A percentile compares a stretch with the other conserved stretches of the same genome.
Conservation (phyloP, 1,139 yeast genomes). For the Nakaseomyces sp. region DNA sequence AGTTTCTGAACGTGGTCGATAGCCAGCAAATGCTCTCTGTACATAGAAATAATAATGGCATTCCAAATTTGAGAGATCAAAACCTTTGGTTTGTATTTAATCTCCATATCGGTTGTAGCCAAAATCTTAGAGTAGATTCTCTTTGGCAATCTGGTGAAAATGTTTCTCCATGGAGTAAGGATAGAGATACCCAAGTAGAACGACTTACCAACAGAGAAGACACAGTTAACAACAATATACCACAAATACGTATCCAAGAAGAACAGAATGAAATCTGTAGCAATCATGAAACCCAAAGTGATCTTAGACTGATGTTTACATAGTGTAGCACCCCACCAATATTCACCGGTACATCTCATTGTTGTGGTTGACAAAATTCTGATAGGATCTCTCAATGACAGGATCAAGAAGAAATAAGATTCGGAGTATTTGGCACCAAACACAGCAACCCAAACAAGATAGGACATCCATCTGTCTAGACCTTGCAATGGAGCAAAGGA, state of each 20-base stretch:
- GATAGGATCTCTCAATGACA: slow-evolving; percentile 90
- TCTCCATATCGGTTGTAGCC: slow-evolving; percentile 98
- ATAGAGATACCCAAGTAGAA: slow-evolving; percentile 97
- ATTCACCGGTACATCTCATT: slow-evolving; percentile 82
- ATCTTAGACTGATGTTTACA: slow-evolving; percentile 83
- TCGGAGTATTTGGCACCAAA: slow-evolving; percentile 82
- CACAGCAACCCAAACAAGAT: slow-evolving; percentile 79
- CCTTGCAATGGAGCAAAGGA: slow-evolving; percentile 74
- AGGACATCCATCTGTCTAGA: slow-evolving; percentile 93
- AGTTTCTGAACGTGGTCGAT: slow-evolving; percentile 97
- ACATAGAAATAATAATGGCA: slow-evolving; percentile 95
- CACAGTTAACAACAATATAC: slow-evolving; percentile 93
- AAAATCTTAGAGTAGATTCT: slow-evolving; percentile 95
- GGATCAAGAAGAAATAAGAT: slow-evolving; percentile 86
- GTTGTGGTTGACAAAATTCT: slow-evolving; percentile 56
- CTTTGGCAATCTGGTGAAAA: slow-evolving; percentile 94
- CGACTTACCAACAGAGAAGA: slow-evolving; percentile 93
- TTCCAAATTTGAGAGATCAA: slow-evolving; percentile 98
- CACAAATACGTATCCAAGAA: slow-evolving; percentile 98
- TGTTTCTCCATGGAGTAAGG: slow-evolving; percentile 98
- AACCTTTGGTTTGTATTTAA: slow-evolving; percentile 96
- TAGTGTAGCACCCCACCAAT: slow-evolving; percentile 66
- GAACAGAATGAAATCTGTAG: slow-evolving; percentile 87
- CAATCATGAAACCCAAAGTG: slow-evolving; percentile 83
- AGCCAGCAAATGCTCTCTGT: slow-evolving; percentile 93